phyloP scores from a whole-genome alignment of 2,329 filamentous ascomycete species.

The Fusarium nisikadoi region DNA sequence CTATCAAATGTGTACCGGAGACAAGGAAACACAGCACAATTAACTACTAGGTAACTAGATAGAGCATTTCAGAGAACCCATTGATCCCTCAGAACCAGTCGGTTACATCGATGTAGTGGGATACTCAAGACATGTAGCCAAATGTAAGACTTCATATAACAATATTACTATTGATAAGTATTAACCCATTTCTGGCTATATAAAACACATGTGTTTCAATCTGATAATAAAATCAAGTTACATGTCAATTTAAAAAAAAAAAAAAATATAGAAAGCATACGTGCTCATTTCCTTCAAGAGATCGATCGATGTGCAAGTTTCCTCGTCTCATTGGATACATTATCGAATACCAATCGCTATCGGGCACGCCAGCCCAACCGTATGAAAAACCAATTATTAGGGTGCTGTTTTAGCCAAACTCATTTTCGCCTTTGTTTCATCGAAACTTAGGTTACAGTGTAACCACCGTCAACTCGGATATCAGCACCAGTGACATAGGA shows the following conservation, averaged over 20 bases:
- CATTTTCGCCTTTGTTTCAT: neutral
- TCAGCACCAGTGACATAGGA: slow-evolving; percentile 79
- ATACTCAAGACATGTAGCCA: neutral
- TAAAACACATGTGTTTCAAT: neutral
- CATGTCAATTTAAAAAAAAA: neutral
- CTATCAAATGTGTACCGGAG: neutral
- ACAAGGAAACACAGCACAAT: neutral
- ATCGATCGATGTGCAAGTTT: neutral
- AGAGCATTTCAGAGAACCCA: neutral
- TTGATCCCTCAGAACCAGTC: neutral
- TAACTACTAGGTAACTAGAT: neutral
- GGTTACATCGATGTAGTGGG: neutral
- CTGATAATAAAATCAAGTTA: neutral
- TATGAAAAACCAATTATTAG: slow-evolving; percentile 2
- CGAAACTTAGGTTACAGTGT: slow-evolving; percentile 74
- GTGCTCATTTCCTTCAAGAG: neutral
- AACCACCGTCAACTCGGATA: slow-evolving; percentile 86
- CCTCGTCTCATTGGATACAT: slow-evolving; percentile 24
- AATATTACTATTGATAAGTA: neutral
- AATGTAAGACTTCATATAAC: neutral
- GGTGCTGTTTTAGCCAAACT: slow-evolving; percentile 2
- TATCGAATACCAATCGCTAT: slow-evolving; percentile 33
- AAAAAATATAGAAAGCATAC: neutral
- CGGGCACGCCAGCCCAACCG: slow-evolving; percentile 19
- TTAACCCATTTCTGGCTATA: neutral